Conservation (phyloP, 306 rosid species). For the Hippophae rhamnoides region DNA sequence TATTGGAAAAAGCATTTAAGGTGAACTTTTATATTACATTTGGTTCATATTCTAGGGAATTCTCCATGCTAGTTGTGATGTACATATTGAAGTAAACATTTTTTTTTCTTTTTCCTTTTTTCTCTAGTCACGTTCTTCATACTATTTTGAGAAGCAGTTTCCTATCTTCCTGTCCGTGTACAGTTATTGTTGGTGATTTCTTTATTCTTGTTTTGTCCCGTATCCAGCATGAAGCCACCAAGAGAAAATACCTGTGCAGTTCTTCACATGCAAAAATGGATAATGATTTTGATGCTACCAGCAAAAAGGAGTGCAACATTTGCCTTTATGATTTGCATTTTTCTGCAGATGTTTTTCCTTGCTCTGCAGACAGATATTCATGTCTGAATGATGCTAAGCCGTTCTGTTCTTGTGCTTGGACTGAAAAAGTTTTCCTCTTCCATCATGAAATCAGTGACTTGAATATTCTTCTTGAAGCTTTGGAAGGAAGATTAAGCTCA, state of each 20-base stretch:
- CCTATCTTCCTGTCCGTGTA: not conserved
- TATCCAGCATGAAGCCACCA: conserved; percentile 38
- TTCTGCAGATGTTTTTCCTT: conserved; percentile 62
- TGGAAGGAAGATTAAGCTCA: conserved; percentile 61
- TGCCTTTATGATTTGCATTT: conserved; percentile 64
- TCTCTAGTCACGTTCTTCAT: no score
- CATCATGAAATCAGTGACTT: conserved; percentile 54
- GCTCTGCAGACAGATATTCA: conserved; percentile 53
- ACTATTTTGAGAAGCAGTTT: no score
- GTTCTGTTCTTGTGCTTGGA: conserved; percentile 74
- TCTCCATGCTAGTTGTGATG: conserved; percentile 8
- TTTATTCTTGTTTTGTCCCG: conserved; percentile 41
- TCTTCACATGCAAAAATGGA: conserved; percentile 40
- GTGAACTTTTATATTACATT: conserved; percentile 26
- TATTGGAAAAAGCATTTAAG: conserved; percentile 43
- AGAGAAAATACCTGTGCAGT: conserved; percentile 52
- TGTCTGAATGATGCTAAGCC: conserved; percentile 73
- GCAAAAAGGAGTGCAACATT: conserved; percentile 62
- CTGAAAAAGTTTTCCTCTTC: conserved; percentile 34
- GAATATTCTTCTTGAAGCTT: conserved; percentile 61
- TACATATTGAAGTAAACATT: not conserved
- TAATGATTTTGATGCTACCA: conserved; percentile 28
- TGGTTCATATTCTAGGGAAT: not conserved
- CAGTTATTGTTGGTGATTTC: conserved; percentile 2
- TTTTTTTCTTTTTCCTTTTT: no score